Evolutionary conservation across 2,329 filamentous ascomycete species (phyloP), one percentile per base, ranked within the genome.

Genomic region (Aspergillus arachidicola): DNA sequence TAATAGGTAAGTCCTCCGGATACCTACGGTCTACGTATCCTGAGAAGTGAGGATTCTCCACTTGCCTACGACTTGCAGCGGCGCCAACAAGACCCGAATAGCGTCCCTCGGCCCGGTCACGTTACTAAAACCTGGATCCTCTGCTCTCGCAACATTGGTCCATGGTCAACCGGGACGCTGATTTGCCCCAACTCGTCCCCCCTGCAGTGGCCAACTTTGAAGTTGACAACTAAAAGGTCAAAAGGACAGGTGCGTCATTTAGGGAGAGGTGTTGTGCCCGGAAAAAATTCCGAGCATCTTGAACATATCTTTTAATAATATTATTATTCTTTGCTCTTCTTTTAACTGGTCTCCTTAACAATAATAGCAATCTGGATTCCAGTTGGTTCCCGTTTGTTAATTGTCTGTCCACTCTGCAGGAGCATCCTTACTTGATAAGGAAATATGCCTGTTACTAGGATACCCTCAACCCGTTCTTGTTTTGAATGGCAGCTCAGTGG

Each of bases 81-180:
- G 28, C 50, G 43, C 30, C 45, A 34, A 38, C 21, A 51, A 50
- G 23, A 38, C 36, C 64, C 57, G 57, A 58, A 61, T 62, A 30
- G 56, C 43, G 51, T 56, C 30, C 53, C 58, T 72, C 69, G 70
- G 70, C 66, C 70, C 69, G 69, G 69, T 72, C 70, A 72, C 69
- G 70, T 71, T 70, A 70, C 63, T 64, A 7, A 30, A 45, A 50
- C 21, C 57, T 65, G 60, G 58, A 34, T 54, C n/a, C 50, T 16
- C 16, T 16, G 12, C 34, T 36, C n/a, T 21, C 19, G n/a, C n/a
- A 16, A 36, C 19, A 6, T 23, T 36, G 50, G 50, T 54, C 1
- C 30, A 54, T 54, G 30, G 23, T 32, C 21, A 16, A 21, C 50
- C 28, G 30, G 28, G 19, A 21, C 21, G 32, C n/a, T 36, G 30